Evolutionary conservation across 2,329 filamentous ascomycete species (phyloP).

Genomic region (Cladophialophora bantiana): DNA sequence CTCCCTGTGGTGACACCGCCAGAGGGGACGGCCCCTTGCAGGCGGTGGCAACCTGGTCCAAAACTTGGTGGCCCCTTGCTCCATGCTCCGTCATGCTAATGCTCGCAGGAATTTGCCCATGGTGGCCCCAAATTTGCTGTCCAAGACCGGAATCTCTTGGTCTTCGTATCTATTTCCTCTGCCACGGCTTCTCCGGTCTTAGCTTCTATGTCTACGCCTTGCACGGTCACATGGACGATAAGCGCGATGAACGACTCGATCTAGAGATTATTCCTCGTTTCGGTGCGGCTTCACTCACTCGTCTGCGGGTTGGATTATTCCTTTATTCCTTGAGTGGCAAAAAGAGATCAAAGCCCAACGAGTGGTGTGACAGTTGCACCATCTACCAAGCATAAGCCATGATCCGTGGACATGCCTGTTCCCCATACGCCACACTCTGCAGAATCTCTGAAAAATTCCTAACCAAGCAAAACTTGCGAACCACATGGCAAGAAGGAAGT

Average conservation of each 20-base stretch:
- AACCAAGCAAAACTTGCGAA: background rate
- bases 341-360: too few species aligned
- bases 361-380: too few species aligned
- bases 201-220: background rate
- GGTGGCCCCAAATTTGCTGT: background rate
- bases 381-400: too few species aligned
- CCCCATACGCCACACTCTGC: background rate
- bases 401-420: too few species aligned
- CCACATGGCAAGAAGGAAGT: too few species aligned
- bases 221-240: constrained; percentile 10
- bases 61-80: background rate
- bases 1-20: background rate
- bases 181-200: constrained; percentile 13
- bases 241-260: constrained; percentile 4
- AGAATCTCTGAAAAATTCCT: too few species aligned
- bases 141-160: constrained; percentile 26
- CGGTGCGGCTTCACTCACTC: background rate
- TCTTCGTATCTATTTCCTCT: background rate
- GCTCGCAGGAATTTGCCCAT: background rate
- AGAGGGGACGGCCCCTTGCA: background rate
- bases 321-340: too few species aligned
- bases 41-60: constrained; percentile 4
- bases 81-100: background rate
- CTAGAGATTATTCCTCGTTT: constrained; percentile 13
- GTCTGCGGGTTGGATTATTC: too few species aligned